Conservation (phyloP, 1,284 basidiomycete species). For the Mycena sp. region DNA sequence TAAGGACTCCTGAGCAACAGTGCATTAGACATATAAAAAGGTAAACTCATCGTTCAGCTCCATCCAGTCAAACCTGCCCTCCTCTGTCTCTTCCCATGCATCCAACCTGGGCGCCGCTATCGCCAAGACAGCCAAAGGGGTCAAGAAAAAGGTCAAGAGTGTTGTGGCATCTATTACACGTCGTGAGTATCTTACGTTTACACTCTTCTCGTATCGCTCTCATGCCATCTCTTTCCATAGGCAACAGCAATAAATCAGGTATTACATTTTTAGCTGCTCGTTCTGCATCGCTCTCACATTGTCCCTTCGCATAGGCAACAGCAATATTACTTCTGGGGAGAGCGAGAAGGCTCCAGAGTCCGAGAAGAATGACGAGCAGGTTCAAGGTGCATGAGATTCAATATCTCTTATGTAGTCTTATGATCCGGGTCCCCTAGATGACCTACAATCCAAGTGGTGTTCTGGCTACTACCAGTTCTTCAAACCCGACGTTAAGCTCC, state of each 20-base stretch:
- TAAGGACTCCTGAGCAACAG: neutral
- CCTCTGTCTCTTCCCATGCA: neutral
- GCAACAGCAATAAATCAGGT: neutral
- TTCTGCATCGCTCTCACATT: neutral
- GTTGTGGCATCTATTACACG: neutral
- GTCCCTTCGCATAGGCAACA: neutral
- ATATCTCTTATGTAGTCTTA: neutral
- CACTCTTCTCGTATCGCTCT: neutral
- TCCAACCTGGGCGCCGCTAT: neutral
- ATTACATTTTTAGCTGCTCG: no score
- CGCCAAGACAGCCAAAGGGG: neutral
- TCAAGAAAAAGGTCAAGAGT: neutral
- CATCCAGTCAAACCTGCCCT: neutral
- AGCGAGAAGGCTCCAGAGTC: no score
- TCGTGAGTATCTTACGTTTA: neutral
- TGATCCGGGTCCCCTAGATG: neutral
- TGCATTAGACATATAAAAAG: neutral
- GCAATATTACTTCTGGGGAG: no score
- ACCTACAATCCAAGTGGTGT: neutral
- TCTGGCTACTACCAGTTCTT: slow-evolving; percentile 5
- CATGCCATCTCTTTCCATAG: neutral
- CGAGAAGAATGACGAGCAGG: neutral
- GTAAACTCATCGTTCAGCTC: neutral
- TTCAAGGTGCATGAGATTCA: neutral
- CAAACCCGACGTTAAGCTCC: slow-evolving; percentile 1